Conservation (phyloP, 1,284 basidiomycete genomes). For the Kwoniella shivajii region DNA sequence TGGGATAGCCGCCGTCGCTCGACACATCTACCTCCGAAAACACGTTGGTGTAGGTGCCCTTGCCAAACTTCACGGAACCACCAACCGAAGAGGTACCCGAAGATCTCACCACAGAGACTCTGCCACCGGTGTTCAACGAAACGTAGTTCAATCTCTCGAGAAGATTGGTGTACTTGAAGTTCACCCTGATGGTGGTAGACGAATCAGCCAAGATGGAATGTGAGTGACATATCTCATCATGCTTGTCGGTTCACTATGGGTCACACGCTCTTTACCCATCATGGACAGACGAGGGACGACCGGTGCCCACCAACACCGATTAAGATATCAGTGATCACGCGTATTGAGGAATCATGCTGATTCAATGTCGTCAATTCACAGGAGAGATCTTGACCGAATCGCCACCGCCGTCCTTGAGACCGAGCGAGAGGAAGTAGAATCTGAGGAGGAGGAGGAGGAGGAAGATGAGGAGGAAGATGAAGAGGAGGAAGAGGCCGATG, state of each 20-base stretch:
- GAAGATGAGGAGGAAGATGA: conserved; percentile 73
- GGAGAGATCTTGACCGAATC: conserved; percentile 96
- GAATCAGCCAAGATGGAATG: conserved; percentile 95
- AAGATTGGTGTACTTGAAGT: conserved; percentile 98
- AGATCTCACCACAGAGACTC: conserved; percentile 91
- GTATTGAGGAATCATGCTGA: background rate
- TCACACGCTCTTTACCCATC: background rate
- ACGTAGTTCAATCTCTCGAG: conserved; percentile 93
- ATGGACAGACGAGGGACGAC: background rate
- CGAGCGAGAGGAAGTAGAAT: conserved; percentile 77
- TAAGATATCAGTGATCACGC: background rate
- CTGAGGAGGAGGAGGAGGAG: conserved; percentile 83
- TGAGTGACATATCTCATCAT: conserved; percentile 33
- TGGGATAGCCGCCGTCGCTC: conserved; percentile 84
- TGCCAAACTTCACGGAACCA: conserved; percentile 94
- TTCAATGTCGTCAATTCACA: conserved; percentile 14
- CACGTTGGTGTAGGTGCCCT: conserved; percentile 96
- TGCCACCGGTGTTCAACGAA: conserved; percentile 85
- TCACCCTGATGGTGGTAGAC: conserved; percentile 89
- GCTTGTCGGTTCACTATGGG: background rate
- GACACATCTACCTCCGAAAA: conserved; percentile 99
- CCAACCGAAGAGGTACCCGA: conserved; percentile 91
- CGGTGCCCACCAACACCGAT: too few relatives aligned
- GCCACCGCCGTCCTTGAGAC: conserved; percentile 94
- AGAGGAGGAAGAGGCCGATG: conserved; percentile 53